Evolutionary conservation across 1,284 basidiomycete species (phyloP), one percentile per base, ranked within the genome.

Genomic region (Golubevia pallescens): DNA sequence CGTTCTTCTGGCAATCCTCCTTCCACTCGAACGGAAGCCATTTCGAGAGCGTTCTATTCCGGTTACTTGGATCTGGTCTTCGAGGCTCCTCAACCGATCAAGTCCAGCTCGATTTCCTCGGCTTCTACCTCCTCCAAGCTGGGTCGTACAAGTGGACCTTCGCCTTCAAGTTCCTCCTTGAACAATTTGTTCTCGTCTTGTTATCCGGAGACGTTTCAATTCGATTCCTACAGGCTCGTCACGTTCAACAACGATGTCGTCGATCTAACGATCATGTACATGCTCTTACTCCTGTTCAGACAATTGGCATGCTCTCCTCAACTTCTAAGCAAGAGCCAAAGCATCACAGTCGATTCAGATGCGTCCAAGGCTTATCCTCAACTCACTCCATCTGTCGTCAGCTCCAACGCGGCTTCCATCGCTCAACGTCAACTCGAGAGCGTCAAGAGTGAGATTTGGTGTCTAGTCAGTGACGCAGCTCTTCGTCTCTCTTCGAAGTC

Each of bases 221-320:
- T 95, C 72, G 94, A 96, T 87, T 90, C 90, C 62, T 87, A 90
- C 57, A 90, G 94, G 24, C 87, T 97, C 34, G 87, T 89, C 60
- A 88, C 89, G 48, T 89, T 93, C 71, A 89, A 90, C 75, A 88
- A 89, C 62, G 93, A 95, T 68, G 90, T 91, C 0, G 89, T 90
- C 55, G 93, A 96, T 78, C 88, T 92, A 58, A 90, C 90, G 13
- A 90, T 91, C 53, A 87, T 93, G 61, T 92, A 92, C 87, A 91
- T 93, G 90, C 89, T 93, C 74, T 87, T 93, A 42, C 87, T 94
- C 80, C 90, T 94, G 34, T 93, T 91, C 85, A 90, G 92, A 58
- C 92, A 93, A 80, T 71, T 80, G n/a, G 75, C 72, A 32, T 72
- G 74, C 42, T 78, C 72, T 6, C 70, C 89, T 92, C 71, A 86